A percentile compares a stretch with the other conserved stretches of the same genome.
Evolutionary conservation across 2,329 filamentous ascomycete genomes (phyloP).

Genomic region (Chaetomiaceae sp.): DNA sequence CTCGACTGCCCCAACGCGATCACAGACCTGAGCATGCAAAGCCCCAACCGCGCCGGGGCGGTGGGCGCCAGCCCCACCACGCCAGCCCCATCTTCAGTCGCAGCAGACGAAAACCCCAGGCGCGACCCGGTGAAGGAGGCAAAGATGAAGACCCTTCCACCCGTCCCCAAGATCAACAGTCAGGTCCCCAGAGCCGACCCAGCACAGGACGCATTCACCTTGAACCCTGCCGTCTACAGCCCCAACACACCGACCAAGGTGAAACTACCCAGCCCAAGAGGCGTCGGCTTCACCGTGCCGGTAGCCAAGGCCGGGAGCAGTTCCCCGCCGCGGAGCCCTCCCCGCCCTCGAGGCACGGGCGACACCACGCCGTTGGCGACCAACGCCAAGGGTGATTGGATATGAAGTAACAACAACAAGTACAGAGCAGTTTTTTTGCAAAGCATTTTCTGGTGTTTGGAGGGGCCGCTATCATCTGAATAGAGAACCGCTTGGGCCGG

Average conservation of each 20-base stretch:
- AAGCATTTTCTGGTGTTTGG: slow-evolving; percentile 23
- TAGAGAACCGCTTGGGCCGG: slow-evolving; percentile 9
- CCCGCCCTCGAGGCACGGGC: slow-evolving; percentile 14
- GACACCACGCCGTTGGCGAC: slow-evolving; percentile 16
- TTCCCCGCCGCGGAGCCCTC: slow-evolving; percentile 16
- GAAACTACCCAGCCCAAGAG: slow-evolving; percentile 41
- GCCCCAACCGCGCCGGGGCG: slow-evolving; percentile 16
- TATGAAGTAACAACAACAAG: slow-evolving; percentile 23
- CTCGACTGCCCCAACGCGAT: slow-evolving; percentile 27
- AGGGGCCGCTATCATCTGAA: neutral
- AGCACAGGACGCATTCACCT: slow-evolving; percentile 32
- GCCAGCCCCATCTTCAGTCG: neutral
- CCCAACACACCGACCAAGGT: slow-evolving; percentile 35
- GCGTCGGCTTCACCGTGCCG: slow-evolving; percentile 38
- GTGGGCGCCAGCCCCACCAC: slow-evolving; percentile 4
- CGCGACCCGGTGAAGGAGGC: slow-evolving; percentile 30
- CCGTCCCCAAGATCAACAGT: slow-evolving; percentile 30
- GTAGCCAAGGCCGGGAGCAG: slow-evolving; percentile 18
- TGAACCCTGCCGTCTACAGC: slow-evolving; percentile 51
- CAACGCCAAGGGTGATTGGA: slow-evolving; percentile 30
- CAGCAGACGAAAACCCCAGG: slow-evolving; percentile 24
- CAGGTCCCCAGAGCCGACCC: slow-evolving; percentile 22
- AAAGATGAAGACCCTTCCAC: slow-evolving; percentile 36
- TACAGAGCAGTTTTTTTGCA: slow-evolving; percentile 11
- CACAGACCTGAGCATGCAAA: slow-evolving; percentile 2